Base-by-base conservation (phyloP, 2,329 filamentous ascomycete species). In the Aspergillus ochraceus region DNA sequence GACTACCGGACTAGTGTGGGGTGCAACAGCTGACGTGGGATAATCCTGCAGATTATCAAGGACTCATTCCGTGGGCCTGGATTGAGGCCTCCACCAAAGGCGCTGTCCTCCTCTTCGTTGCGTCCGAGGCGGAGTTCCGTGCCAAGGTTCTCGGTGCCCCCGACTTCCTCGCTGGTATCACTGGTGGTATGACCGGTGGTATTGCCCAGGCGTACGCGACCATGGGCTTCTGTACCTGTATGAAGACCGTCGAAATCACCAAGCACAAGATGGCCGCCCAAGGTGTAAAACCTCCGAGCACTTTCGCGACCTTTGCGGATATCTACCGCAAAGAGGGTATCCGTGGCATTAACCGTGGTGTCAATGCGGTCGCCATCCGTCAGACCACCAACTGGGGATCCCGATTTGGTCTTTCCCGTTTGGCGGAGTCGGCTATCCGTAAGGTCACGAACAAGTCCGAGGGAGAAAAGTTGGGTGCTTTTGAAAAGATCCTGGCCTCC, bases 181-280 rank as follows among this genome's bases (percentile, higher is more conserved):
- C 84, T 32, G 95, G 95, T 73, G 95, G 95, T 79, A 92, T 99
- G 84, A 85, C 88, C 22, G 95, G 95, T 76, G 95, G 95, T 85
- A 88, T 99, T 60, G 95, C 94, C 51, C 95, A 99, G 83, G 95
- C 95, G 61, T 99, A 99, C 78, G 95, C 95, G 67, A 99, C 95
- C 77, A 99, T 99, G 94, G 95, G 95, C 69, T 99, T 99, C 88
- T 99, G 95, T 82, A 99, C 95, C 63, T 99, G 95, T 87, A 99
- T 99, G 95, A 99, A 99, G 88, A 99, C 95, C 65, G 95, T 98
- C 68, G 95, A 99, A 81, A 99, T 99, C 81, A 99, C 95, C 75
- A 96, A 97, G 83, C 90, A 95, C 85, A 98, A 98, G 86, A 84
- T 95, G 74, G 92, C 91, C 14, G 89, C 91, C 36, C 68, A 87